Conservation (phyloP, 345 rosid species). For the Kernera saxatilis region DNA sequence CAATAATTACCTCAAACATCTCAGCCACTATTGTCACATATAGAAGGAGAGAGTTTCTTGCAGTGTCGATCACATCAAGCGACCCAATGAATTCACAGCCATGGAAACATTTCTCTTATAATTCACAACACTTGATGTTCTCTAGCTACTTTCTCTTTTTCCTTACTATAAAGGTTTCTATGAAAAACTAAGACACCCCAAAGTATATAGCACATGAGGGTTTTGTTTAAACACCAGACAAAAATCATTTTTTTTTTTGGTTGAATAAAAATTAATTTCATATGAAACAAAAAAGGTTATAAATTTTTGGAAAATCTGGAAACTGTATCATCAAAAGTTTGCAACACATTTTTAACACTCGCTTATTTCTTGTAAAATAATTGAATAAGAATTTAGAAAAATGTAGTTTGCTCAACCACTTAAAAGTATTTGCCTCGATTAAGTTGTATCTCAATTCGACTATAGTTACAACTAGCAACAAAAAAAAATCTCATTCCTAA, state of each 20-base stretch:
- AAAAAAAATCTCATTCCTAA: not conserved
- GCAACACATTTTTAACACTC: not conserved
- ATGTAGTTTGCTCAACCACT: not conserved
- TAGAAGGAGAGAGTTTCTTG: not conserved
- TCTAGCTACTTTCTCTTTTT: not conserved
- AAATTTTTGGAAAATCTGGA: not conserved
- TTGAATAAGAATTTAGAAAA: not conserved
- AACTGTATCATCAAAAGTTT: not conserved
- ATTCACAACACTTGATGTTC: conserved; percentile 8
- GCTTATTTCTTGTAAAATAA: not conserved
- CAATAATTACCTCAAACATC: not conserved
- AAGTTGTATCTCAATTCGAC: not conserved
- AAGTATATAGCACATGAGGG: conserved; percentile 11
- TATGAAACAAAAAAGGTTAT: not conserved
- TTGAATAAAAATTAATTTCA: too few relatives aligned
- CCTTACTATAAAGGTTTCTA: not conserved
- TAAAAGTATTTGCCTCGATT: not conserved
- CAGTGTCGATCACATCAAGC: conserved; percentile 7
- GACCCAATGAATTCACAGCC: conserved; percentile 2
- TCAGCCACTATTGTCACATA: not conserved
- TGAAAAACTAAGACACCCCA: not conserved
- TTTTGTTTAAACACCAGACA: conserved; percentile 4
- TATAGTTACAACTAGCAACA: not conserved
- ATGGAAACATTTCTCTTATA: conserved; percentile 10
- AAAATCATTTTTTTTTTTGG: too few relatives aligned